Evolutionary conservation across 352 stramenopile genomes (phyloP), one percentile per base, ranked within the genome.

Genomic region (Phytophthora sansomeana): DNA sequence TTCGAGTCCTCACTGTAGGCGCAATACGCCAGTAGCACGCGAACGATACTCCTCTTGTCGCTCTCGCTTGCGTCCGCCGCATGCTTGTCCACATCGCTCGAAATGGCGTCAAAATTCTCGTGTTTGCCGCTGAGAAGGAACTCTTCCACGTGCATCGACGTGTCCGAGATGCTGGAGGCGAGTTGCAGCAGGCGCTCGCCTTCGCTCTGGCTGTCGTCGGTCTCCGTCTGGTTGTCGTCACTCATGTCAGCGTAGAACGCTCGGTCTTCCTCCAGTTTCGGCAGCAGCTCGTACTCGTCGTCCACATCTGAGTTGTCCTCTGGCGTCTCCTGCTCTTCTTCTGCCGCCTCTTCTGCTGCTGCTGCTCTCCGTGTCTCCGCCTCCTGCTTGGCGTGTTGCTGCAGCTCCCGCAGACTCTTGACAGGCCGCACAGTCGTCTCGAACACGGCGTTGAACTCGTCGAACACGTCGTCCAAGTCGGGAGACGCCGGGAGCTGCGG

Each of bases 1-100:
- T 81, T 77, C 17, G 79, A 65, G 44, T 82, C 81, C 69, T 92
- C 77, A 48, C 81, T 92, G 72, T 93, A 92, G n/a, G 82, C 87
- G 30, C 80, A 89, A 63, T 85, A 91, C 1, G 85, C 85, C 44
- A 89, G 74, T 36, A 94, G 77, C 28, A 94, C 67, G 44, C 83
- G 81, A 10, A 75, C 80, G 39, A 91, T 61, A 28, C 63, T 73
- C 43, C 68, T 79, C 30, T 77, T 80, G 35, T 81, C 75, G 38
- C 77, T 74, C 5, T 80, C 67, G 9, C 63, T 67, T 24, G 63
- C 60, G 7, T 72, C 54, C 54, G 69, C 76, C 41, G 73, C 71
- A 26, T 67, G 54, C 10, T 63, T 33, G 10, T 77, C 60, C 42
- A 91, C 84, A 36, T 91, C 78, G n/a, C 68, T 73, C 8, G 69